Percentiles rank a stretch among this genome's conserved stretches.
phyloP scores from a whole-genome alignment of 257 asterid species.

The Echites panduratus region DNA sequence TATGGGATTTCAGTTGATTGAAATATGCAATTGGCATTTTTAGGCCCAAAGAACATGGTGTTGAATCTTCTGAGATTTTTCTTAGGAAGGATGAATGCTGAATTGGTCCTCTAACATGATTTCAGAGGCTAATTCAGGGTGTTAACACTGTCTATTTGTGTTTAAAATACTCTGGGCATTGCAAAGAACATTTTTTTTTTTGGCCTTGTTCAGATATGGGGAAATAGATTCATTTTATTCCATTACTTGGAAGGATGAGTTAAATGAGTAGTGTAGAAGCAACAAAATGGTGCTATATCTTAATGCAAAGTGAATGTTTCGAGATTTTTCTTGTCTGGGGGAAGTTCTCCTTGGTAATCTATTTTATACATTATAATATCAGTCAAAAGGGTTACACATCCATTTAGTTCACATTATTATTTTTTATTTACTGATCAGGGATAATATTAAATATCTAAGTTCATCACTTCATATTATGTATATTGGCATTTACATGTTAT shows the following conservation, averaged over 20 bases:
- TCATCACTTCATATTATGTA: not conserved
- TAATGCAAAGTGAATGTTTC: not conserved
- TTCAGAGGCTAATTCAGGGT: not conserved
- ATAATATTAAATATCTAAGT: not conserved
- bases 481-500: not conserved
- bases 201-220: not conserved
- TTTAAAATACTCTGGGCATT: not conserved
- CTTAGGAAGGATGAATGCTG: slow-evolving; percentile 3
- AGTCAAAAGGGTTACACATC: not conserved
- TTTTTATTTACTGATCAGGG: not conserved
- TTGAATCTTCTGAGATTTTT: not conserved
- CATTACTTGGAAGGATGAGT: not conserved
- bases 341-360: not conserved
- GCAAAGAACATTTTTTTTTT: too few species aligned
- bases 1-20: not conserved
- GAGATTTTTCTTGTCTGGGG: not conserved
- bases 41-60: slow-evolving; percentile 1
- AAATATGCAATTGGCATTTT: slow-evolving; percentile 1
- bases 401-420: not conserved
- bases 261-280: not conserved
- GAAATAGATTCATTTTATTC: slow-evolving; percentile 1
- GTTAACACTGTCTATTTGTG: not conserved
- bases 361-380: not conserved
- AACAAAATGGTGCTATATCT: slow-evolving; percentile 1
- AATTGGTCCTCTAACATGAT: not conserved